Base-by-base conservation (phyloP, 148 eudicot species). In the Hydrangea macrophylla region DNA sequence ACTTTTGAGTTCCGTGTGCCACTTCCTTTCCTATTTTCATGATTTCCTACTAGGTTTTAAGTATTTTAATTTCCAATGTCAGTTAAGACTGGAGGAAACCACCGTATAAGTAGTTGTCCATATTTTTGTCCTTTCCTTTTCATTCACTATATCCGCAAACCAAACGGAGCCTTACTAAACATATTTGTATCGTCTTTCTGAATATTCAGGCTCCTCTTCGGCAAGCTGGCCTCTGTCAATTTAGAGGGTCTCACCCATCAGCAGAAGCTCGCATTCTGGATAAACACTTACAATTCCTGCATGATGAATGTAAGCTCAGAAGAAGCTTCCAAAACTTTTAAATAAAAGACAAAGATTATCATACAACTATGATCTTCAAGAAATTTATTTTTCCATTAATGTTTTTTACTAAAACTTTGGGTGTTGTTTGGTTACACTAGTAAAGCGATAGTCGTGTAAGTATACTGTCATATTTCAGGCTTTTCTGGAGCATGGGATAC, bases 211-310 rank as follows among this genome's bases (percentile, higher is more conserved):
- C 71, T 88, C 37, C 90, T 94, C 23, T 79, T 90, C 23, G 80
- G 86, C 63, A 90, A 85, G 78, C 92, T 94, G 51, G 79, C 85
- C 32, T 78, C 86, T 50, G 83, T 86, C 59, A 78, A 71, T 75
- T 76, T 94, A 79, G 90, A 86, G 60, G 91, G 91, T 70, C 89
- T 94, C 61, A 79, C 79, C 44, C 97, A 94, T 80, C 95, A 88
- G 67, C 96, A 94, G 71, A 94, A 88, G 84, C 97, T 94, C 62
- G 98, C 97, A 4, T 94, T 94, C 73, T 94, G 98, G 98, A 94
- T 94, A 44, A 94, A 94, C 74, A 81, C 82, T 32, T 94, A 94
- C 73, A 94, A 94, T 76, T 75, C 96, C 26, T 94, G 97, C 82
- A 76, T 94, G 92, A 88, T 94, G 96, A 94, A 94, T 72, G 98